Evolutionary conservation across 78 protist genomes (phyloP), one percentile per base, ranked within the genome.

Genomic region (Guillardia theta): DNA sequence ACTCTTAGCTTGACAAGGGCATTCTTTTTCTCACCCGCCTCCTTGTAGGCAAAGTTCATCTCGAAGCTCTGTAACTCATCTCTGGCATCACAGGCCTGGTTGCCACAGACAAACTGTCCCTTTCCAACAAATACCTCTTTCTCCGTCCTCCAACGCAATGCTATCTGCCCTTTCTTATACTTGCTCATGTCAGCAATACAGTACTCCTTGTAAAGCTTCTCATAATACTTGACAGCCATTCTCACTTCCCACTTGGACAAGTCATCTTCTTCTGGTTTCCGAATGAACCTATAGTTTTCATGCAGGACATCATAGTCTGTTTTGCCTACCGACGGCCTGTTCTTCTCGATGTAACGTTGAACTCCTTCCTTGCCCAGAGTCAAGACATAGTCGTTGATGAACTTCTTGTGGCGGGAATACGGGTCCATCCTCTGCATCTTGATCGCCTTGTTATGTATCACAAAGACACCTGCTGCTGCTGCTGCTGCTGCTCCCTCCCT

Each of bases 1-100:
- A 92, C 45, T 19, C 94, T 27, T 18, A 92, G 80, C 53, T 92
- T 92, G 47, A 92, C 94, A 21, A 92, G 77, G n/a, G 94, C 94
- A 41, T 92, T 53, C 53, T 92, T 64, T 24, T 37, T 15, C 58
- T 53, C 87, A 18, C 76, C 76, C 5, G 6, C 58, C 87, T 92
- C 94, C 53, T 46, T 19, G 94, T 92, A 92, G 36, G 39, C 87
- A 39, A 92, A 92, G 87, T 92, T 92, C 80, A 92, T 50, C 43
- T 92, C 94, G 88, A 53, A 92, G 87, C 88, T 92, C 58, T 50
- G 36, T 43, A 70, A 0, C 4, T 70, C 87, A 10, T 70, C 50
- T 6, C 30, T 10, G 45, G 43, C 8, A 19, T 44, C n/a, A 54
- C 94, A 92, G 19, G 43, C 9, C n/a, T 37, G 24, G 50, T 92